phyloP scores from a whole-genome alignment of 495 filamentous ascomycete species.

The Aspergillus bertholletiae region DNA sequence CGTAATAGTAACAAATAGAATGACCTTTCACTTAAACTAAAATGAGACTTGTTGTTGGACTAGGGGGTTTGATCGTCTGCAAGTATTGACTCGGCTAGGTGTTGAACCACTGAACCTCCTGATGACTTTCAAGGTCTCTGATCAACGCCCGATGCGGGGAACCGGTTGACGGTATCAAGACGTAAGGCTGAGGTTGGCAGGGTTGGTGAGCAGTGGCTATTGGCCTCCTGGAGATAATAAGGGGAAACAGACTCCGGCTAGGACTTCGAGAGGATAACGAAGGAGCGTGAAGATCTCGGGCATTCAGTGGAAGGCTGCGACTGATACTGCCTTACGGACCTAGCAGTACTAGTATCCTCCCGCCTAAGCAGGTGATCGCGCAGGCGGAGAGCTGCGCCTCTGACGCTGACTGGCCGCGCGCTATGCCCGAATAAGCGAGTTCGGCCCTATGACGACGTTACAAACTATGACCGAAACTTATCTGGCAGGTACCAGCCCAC shows the following conservation, averaged over 20 bases:
- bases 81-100: no score
- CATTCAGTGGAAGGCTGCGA: conserved; percentile 19
- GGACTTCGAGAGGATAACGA: background rate
- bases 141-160: conserved; percentile 31
- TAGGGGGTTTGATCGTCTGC: no score
- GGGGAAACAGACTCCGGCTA: background rate
- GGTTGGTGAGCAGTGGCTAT: background rate
- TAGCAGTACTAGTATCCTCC: no score
- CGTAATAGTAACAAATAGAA: background rate
- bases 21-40: background rate
- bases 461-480: background rate
- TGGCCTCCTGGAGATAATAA: background rate
- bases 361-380: conserved; percentile 9
- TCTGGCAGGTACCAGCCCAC: background rate
- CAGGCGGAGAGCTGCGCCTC: conserved; percentile 16
- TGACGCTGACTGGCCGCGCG: conserved; percentile 13
- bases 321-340: conserved; percentile 21
- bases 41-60: no score
- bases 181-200: background rate
- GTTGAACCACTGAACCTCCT: background rate
- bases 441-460: background rate
- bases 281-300: conserved; percentile 1
- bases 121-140: conserved; percentile 2
- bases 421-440: conserved; percentile 14
- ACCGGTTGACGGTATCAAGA: background rate